Evolutionary conservation across 805 yeast genomes (phyloP).

Genomic region (Candida insectorum): DNA sequence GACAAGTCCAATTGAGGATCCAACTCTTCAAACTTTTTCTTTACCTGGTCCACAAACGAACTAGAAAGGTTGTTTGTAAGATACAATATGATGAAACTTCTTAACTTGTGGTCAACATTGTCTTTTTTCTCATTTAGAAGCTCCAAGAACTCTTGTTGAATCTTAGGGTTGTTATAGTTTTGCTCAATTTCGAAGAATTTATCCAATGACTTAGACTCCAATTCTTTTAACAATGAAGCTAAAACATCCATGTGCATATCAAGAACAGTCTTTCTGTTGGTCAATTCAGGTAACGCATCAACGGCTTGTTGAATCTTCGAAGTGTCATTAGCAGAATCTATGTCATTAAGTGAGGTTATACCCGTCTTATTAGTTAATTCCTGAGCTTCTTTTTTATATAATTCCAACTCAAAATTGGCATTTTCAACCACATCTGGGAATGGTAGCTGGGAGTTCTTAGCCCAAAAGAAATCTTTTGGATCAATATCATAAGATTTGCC

Average conservation of each 20-base stretch:
- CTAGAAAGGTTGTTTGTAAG: conserved; percentile 47
- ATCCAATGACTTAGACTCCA: conserved; percentile 85
- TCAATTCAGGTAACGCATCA: conserved; percentile 86
- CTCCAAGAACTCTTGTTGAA: conserved; percentile 56
- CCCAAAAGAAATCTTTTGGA: conserved; percentile 93
- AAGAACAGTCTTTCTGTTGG: conserved; percentile 80
- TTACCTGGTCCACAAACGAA: conserved; percentile 50
- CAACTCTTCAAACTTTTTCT: conserved; percentile 50
- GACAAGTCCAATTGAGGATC: conserved; percentile 54
- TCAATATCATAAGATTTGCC: conserved; percentile 77
- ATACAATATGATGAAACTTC: conserved; percentile 82
- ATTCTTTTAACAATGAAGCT: conserved; percentile 74
- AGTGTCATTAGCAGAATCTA: conserved; percentile 50
- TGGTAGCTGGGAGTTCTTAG: conserved; percentile 75
- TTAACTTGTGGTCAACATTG: conserved; percentile 69
- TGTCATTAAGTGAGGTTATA: conserved; percentile 66
- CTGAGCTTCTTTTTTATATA: conserved; percentile 83
- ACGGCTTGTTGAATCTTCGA: conserved; percentile 79
- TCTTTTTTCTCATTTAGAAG: conserved; percentile 56
- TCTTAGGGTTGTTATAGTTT: conserved; percentile 60
- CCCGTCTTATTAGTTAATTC: conserved; percentile 79
- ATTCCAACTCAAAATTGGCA: conserved; percentile 78
- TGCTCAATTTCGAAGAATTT: conserved; percentile 94
- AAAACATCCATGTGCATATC: conserved; percentile 97
- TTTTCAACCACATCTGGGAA: conserved; percentile 99